Base-by-base conservation (phyloP, 176 grass and related monocot species). In the Carex scoparia region DNA sequence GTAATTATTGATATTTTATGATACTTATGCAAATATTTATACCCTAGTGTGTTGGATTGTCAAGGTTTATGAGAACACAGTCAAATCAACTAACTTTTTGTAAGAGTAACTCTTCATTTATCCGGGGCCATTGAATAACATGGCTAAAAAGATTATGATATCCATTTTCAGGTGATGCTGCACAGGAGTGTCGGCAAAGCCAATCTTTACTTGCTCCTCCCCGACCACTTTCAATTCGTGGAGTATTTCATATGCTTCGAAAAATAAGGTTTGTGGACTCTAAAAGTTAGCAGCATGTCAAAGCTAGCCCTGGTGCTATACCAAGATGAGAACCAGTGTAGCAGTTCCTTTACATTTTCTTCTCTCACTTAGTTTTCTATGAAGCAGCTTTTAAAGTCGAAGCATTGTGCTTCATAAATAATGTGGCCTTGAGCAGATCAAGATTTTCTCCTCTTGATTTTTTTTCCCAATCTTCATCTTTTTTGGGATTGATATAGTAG, bases 121-220 rank as follows among this genome's bases (percentile, higher is more conserved):
- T 30, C 49, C 5, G 30, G 49, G 23, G 49, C 49, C 27, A 33
- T 77, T 14, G 12, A 56, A 32, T 77, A 1, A 77, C 40, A 73
- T 31, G 48, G 27, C 49, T 77, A 15, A 77, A 33, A 33, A 77
- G 19, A 2, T 77, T 5, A 55, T 5, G 11, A 55, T 77, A 56
- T 32, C 23, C 49, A 55, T 77, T 42, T 69, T 54, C 71, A 95
- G 95, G 93, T 93, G 91, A 83, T 87, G 95, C 94, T 86, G 95
- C 95, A 51, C 95, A 95, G 86, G 95, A 93, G 78, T 91, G 90
- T 62, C 88, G 87, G 70, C 93, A 98, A 80, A 98, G 88, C 84
- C 95, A 98, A 89, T 90, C 88, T 61, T 87, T 98, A 60, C 93
- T 98, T 88, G 91, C 89, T 84, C 89, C 93, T 87, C 95, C 91